Evolutionary conservation across 2,329 filamentous ascomycete species (phyloP), one percentile per base, ranked within the genome.

Genomic region (Tolypocladium inflatum): DNA sequence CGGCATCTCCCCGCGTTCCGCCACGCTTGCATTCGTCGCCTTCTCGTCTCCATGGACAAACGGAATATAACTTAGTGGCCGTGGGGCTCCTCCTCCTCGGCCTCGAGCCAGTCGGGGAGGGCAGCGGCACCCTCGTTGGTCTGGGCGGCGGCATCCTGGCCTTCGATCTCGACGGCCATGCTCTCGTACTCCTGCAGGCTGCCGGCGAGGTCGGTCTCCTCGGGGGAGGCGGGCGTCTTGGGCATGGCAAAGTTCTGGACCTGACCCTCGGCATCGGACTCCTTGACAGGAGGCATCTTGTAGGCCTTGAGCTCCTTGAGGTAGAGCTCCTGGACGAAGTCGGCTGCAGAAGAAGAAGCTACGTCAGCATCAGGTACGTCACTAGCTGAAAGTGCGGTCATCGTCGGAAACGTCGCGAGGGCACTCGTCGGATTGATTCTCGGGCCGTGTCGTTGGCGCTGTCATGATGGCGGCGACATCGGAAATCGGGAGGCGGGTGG

Each of bases 271-370:
- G 92, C 81, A 72, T 97, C 94, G 69, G 85, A 84, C 63, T 91
- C 82, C 83, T 97, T 96, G 78, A 93, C 74, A 66, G 85, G 80
- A 58, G 89, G 80, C 63, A 87, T 80, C 85, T 97, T 97, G 88
- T 96, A 97, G 77, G 86, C 85, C 80, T 93, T 94, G 73, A 99
- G 86, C 79, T 97, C 92, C 76, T 88, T 89, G 68, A 99, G 86
- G 83, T 99, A 99, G 72, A 99, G 85, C 74, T 97, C 93, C 79
- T 97, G 94, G 69, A 99, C 90, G 70, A 96, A 86, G 77, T 99
- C 94, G 85, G 90, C 94, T 97, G 72, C 64, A 55, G 33, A 39
- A 50, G 57, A 19, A 19, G 56, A 48, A 61, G 58, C 35, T 56
- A 55, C 5, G 67, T 72, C 67, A 72, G 66, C 61, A 63, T 55